These are phyloP conservation scores for Metschnikowia borealis DNA, from an alignment of 805 yeast genomes.

Conservation along the genomic window DNA sequence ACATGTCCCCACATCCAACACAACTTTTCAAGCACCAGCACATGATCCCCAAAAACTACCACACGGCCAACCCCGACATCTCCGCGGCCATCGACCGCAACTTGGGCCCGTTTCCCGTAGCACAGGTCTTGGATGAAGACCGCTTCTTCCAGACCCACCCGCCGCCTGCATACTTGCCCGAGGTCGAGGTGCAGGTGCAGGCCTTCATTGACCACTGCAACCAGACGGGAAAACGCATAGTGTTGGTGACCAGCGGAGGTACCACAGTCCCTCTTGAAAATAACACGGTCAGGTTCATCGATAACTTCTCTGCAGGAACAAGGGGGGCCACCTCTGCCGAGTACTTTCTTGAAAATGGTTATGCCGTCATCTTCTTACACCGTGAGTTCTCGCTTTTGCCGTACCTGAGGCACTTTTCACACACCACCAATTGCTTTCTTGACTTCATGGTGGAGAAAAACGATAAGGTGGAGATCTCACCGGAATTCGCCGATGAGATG, in stretches of 20 bases:
- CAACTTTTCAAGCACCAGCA: background rate
- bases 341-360: constrained; percentile 76
- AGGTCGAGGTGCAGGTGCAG: constrained; percentile 52
- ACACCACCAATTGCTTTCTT: constrained; percentile 77
- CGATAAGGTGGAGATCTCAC: constrained; percentile 58
- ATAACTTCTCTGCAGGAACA: constrained; percentile 96
- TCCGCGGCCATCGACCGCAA: constrained; percentile 75
- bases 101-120: constrained; percentile 75
- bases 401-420: constrained; percentile 84
- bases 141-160: constrained; percentile 66
- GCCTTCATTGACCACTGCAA: constrained; percentile 60
- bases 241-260: constrained; percentile 91
- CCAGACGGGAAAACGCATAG: constrained; percentile 50
- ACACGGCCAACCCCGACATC: constrained; percentile 67
- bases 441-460: constrained; percentile 68
- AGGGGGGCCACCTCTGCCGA: constrained; percentile 97
- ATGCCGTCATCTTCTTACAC: constrained; percentile 89
- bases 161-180: constrained; percentile 70
- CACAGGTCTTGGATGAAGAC: constrained; percentile 67
- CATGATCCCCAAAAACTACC: constrained; percentile 17
- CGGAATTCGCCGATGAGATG: constrained; percentile 60
- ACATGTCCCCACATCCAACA: background rate
- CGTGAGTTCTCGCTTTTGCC: constrained; percentile 91
- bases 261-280: constrained; percentile 97
- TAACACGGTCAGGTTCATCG: constrained; percentile 94